Conservation (phyloP, 2,329 filamentous ascomycete species). For the Stemphylium beticola region DNA sequence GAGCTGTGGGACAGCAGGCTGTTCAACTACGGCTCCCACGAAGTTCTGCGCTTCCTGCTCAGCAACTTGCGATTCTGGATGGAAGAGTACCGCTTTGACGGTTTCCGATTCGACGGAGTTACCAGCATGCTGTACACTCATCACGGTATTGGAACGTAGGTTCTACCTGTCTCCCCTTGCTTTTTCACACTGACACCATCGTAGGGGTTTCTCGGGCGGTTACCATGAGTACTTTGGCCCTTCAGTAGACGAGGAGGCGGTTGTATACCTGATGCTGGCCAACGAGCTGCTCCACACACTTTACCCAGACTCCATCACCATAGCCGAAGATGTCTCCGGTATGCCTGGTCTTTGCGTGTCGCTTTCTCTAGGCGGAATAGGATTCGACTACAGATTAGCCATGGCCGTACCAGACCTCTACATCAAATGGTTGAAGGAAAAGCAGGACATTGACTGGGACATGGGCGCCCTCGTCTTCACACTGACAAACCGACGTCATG, state of each 20-base stretch:
- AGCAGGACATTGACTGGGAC: constrained; percentile 89
- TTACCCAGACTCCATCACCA: constrained; percentile 86
- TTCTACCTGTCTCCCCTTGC: constrained; percentile 18
- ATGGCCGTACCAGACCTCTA: constrained; percentile 99
- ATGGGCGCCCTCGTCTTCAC: constrained; percentile 84
- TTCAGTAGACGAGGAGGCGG: constrained; percentile 87
- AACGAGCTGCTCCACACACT: constrained; percentile 95
- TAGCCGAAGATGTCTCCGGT: constrained; percentile 96
- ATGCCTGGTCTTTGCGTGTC: constrained; percentile 97
- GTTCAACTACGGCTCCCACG: constrained; percentile 96
- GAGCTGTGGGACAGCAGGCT: constrained; percentile 95
- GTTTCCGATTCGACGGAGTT: constrained; percentile 96
- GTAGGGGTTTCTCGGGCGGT: constrained; percentile 90
- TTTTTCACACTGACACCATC: constrained; percentile 31
- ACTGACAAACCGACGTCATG: constrained; percentile 88
- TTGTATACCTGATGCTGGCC: constrained; percentile 93
- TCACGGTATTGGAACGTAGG: constrained; percentile 95
- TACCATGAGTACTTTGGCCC: constrained; percentile 98
- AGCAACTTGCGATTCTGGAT: constrained; percentile 99
- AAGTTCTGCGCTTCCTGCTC: constrained; percentile 92
- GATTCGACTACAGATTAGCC: constrained; percentile 95
- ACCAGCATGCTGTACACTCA: constrained; percentile 98
- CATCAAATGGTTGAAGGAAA: constrained; percentile 98
- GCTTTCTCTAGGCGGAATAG: constrained; percentile 84
- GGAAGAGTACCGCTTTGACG: constrained; percentile 96